These are phyloP conservation scores for Madurella mycetomatis DNA, from an alignment of 2,329 filamentous ascomycete species.

Conservation along the genomic window DNA sequence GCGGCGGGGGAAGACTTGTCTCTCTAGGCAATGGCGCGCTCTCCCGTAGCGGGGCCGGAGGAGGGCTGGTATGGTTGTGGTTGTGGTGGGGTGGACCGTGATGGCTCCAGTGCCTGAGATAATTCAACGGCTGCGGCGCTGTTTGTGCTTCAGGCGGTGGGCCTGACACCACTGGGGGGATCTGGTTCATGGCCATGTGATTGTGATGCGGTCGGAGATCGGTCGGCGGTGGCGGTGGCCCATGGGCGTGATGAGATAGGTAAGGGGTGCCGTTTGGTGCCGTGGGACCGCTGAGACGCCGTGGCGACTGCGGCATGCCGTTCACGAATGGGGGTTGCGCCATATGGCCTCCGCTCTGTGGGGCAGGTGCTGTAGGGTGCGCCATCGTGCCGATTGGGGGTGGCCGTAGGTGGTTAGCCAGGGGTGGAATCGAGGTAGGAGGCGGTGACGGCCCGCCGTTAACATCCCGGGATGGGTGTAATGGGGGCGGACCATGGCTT, in stretches of 20 bases:
- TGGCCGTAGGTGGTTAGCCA: constrained; percentile 42
- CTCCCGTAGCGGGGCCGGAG: constrained; percentile 38
- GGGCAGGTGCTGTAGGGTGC: constrained; percentile 40
- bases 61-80: constrained; percentile 26
- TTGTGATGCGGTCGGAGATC: constrained; percentile 26
- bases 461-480: constrained; percentile 39
- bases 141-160: constrained; percentile 4
- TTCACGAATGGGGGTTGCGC: constrained; percentile 39
- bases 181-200: constrained; percentile 11
- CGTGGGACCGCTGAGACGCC: constrained; percentile 40
- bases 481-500: constrained; percentile 42
- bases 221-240: constrained; percentile 26
- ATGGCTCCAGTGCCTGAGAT: constrained; percentile 19
- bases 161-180: constrained; percentile 14
- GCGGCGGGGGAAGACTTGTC: constrained; percentile 41
- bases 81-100: constrained; percentile 27
- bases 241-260: constrained; percentile 33
- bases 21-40: neutral
- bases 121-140: constrained; percentile 8
- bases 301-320: constrained; percentile 47
- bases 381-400: constrained; percentile 41
- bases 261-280: constrained; percentile 40
- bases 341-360: constrained; percentile 30
- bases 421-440: constrained; percentile 22
- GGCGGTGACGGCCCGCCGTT: constrained; percentile 43